Conservation (phyloP, 495 filamentous ascomycete species). For the Hyaloscypha finlandica region DNA sequence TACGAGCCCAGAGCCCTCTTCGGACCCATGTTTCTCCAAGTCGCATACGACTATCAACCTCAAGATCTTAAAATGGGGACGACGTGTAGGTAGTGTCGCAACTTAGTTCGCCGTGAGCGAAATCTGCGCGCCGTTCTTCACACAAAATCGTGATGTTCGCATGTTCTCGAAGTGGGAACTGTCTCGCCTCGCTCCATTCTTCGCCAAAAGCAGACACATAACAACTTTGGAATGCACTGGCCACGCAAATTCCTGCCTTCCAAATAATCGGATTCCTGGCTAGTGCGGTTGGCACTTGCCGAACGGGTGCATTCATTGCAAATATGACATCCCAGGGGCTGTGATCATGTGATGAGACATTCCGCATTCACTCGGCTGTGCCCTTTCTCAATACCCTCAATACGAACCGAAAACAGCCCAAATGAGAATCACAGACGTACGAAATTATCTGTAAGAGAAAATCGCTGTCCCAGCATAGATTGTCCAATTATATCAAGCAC, state of each 20-base stretch:
- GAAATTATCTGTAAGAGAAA: too few relatives aligned
- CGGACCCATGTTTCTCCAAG: background rate
- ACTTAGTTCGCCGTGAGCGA: background rate
- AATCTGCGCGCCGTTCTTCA: background rate
- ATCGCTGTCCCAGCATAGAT: too few relatives aligned
- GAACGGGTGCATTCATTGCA: background rate
- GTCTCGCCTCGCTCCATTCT: background rate
- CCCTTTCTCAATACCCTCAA: too few relatives aligned
- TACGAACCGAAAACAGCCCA: too few relatives aligned
- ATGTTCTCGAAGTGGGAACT: background rate
- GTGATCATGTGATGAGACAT: background rate
- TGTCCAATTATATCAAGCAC: too few relatives aligned
- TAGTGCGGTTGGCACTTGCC: background rate
- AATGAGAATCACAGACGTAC: too few relatives aligned
- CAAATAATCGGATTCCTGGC: background rate
- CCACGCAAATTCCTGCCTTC: background rate
- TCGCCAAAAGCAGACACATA: background rate
- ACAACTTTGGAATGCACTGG: background rate
- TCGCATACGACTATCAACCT: background rate
- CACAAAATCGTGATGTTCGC: background rate
- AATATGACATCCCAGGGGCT: too few relatives aligned
- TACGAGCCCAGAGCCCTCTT: background rate
- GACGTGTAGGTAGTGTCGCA: background rate
- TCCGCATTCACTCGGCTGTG: background rate
- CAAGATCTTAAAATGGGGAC: background rate